phyloP scores from a whole-genome alignment of 306 rosid species.

The Quercus engelmannii region DNA sequence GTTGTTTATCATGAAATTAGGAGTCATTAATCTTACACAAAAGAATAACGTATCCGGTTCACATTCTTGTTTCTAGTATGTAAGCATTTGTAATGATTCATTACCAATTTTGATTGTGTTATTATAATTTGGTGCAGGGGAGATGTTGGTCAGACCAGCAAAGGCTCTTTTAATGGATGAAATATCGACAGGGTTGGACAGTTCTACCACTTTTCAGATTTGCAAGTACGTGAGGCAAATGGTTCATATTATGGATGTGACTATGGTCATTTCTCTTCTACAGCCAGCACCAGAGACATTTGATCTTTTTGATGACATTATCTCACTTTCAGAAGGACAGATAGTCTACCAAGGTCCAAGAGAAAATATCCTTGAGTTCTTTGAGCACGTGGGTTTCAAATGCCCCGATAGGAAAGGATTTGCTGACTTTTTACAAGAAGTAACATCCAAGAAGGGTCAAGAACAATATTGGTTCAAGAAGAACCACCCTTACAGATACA shows the following conservation, averaged over 20 bases:
- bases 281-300: slow-evolving; percentile 58
- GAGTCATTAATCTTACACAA: not conserved
- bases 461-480: slow-evolving; percentile 70
- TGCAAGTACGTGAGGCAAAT: slow-evolving; percentile 76
- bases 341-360: slow-evolving; percentile 76
- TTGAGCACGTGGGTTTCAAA: slow-evolving; percentile 47
- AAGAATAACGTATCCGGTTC: not conserved
- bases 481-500: slow-evolving; percentile 48
- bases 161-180: slow-evolving; percentile 84
- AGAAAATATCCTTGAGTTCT: slow-evolving; percentile 58
- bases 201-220: slow-evolving; percentile 83
- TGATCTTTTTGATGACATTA: slow-evolving; percentile 52
- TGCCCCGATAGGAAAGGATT: slow-evolving; percentile 85
- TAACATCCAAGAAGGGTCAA: slow-evolving; percentile 77
- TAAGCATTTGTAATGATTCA: not conserved
- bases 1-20: not conserved
- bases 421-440: slow-evolving; percentile 85
- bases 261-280: slow-evolving; percentile 64
- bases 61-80: not conserved
- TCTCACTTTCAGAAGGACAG: slow-evolving; percentile 74
- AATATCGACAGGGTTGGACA: slow-evolving; percentile 85
- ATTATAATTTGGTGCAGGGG: slow-evolving; percentile 49
- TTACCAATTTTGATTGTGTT: not conserved
- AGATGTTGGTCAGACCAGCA: slow-evolving; percentile 87
- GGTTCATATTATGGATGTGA: slow-evolving; percentile 81